These are phyloP conservation scores for Lactarius tabidus DNA, from an alignment of 768 basidiomycete species.

Conservation along the genomic window DNA sequence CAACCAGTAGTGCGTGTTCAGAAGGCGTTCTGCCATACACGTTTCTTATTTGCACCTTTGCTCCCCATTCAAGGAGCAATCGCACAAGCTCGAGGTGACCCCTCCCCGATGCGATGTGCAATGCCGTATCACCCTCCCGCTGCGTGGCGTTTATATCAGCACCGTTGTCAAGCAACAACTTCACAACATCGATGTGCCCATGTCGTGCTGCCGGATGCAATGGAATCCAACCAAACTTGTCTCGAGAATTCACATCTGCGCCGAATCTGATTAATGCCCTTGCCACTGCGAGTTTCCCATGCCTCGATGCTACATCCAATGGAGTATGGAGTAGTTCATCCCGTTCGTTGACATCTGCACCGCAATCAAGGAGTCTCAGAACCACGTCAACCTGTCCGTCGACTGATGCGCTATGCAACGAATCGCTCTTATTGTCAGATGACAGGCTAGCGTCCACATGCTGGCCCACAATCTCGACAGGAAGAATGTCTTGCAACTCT, in stretches of 20 bases:
- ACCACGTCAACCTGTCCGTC: not conserved
- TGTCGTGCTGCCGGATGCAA: not conserved
- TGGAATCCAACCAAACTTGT: not conserved
- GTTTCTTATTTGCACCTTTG: too few species aligned
- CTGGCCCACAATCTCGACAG: too few species aligned
- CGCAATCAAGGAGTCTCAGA: too few species aligned
- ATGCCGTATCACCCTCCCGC: not conserved
- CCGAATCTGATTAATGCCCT: not conserved
- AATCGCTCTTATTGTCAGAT: not conserved
- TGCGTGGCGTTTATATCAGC: too few species aligned
- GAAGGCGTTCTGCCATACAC: not conserved
- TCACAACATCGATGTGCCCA: not conserved
- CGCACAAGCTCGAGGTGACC: not conserved
- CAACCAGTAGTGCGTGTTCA: not conserved
- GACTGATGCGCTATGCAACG: not conserved
- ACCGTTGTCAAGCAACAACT: conserved; percentile 1
- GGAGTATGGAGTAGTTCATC: not conserved
- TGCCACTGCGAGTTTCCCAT: not conserved
- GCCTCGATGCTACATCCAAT: not conserved
- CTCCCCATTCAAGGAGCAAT: not conserved
- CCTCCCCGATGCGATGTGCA: not conserved
- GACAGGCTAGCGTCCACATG: too few species aligned
- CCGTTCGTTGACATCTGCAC: not conserved
- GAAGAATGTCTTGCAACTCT: too few species aligned
- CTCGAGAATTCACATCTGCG: not conserved